These are phyloP conservation scores for Fusarium transvaalense DNA, from an alignment of 2,329 filamentous ascomycete genomes.

Conservation along the genomic window DNA sequence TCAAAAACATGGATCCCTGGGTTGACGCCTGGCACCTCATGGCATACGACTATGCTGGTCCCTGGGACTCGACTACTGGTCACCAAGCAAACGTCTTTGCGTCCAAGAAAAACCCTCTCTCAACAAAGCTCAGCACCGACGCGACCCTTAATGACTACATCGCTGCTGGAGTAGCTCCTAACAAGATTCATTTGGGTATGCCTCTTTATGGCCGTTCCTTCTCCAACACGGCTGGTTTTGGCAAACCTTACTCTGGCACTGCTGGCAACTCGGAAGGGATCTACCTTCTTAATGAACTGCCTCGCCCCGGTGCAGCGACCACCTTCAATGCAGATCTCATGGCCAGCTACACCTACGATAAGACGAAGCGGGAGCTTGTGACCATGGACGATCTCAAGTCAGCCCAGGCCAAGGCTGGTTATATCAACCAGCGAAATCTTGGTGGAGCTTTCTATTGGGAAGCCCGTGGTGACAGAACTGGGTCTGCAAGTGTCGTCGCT, in stretches of 20 bases:
- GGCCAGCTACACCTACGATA: slow-evolving; percentile 80
- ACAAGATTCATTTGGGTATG: slow-evolving; percentile 80
- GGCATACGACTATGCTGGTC: slow-evolving; percentile 78
- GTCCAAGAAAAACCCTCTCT: slow-evolving; percentile 62
- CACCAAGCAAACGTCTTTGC: slow-evolving; percentile 78
- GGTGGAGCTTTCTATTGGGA: slow-evolving; percentile 91
- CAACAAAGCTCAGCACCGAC: slow-evolving; percentile 78
- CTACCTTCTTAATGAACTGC: slow-evolving; percentile 81
- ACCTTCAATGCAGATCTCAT: slow-evolving; percentile 67
- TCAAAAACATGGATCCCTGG: slow-evolving; percentile 67
- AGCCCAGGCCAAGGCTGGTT: slow-evolving; percentile 71
- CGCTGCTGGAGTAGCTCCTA: slow-evolving; percentile 65
- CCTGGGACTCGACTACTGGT: slow-evolving; percentile 72
- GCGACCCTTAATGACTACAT: slow-evolving; percentile 68
- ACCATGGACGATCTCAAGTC: slow-evolving; percentile 75
- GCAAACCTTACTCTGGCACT: slow-evolving; percentile 71
- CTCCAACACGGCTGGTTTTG: slow-evolving; percentile 74
- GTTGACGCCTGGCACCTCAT: slow-evolving; percentile 73
- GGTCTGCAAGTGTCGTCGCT: slow-evolving; percentile 68
- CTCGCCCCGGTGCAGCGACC: slow-evolving; percentile 68
- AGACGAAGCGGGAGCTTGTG: slow-evolving; percentile 69
- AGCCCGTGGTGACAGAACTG: slow-evolving; percentile 73
- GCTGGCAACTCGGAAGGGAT: slow-evolving; percentile 75
- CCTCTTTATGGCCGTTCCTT: slow-evolving; percentile 86
- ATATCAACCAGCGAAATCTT: slow-evolving; percentile 69